phyloP scores from a whole-genome alignment of 2,329 filamentous ascomycete species.

The Microcera coccophila region DNA sequence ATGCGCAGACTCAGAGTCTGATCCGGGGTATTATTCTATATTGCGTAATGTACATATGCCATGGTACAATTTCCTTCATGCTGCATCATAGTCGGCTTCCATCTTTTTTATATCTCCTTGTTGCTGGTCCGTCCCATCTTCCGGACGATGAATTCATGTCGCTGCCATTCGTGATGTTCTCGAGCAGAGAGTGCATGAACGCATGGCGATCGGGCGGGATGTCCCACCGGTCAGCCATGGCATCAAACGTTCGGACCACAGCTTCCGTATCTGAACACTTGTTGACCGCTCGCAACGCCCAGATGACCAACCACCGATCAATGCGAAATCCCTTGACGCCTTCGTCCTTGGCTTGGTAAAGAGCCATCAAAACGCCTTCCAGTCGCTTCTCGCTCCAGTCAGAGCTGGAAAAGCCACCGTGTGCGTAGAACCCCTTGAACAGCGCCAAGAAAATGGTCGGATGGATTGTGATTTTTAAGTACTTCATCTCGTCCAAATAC shows the following conservation, averaged over 20 bases:
- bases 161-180: constrained; percentile 37
- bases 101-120: constrained; percentile 26
- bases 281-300: constrained; percentile 60
- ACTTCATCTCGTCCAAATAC: constrained; percentile 76
- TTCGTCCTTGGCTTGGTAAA: constrained; percentile 53
- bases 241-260: constrained; percentile 53
- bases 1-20: background rate
- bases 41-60: constrained; percentile 21
- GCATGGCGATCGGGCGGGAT: constrained; percentile 38
- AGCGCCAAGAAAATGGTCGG: constrained; percentile 75
- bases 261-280: constrained; percentile 51
- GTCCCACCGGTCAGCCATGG: constrained; percentile 46
- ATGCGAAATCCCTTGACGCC: constrained; percentile 47
- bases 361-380: constrained; percentile 61
- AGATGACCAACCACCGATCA: constrained; percentile 58
- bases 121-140: constrained; percentile 21
- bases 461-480: constrained; percentile 63
- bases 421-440: constrained; percentile 73
- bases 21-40: constrained; percentile 19
- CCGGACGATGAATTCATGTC: constrained; percentile 28
- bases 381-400: constrained; percentile 72
- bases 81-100: constrained; percentile 27
- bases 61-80: constrained; percentile 22
- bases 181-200: constrained; percentile 46
- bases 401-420: constrained; percentile 62